A percentile compares a stretch with the other conserved stretches of the same genome.
Evolutionary conservation across 306 rosid genomes (phyloP).

Genomic region (Castanospermum australe): DNA sequence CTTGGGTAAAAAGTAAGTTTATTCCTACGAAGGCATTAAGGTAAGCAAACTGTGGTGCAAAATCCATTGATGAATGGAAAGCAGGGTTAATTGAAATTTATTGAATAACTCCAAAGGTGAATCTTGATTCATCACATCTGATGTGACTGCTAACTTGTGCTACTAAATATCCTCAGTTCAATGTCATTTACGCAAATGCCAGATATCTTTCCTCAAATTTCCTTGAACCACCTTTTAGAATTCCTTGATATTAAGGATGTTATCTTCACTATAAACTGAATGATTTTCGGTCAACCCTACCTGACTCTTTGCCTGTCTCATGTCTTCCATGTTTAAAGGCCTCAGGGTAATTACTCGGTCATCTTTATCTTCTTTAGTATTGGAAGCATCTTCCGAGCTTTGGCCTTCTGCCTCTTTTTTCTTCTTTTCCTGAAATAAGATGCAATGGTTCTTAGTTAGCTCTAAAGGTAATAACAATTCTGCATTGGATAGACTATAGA

Average conservation of each 20-base stretch:
- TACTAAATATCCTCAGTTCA: neutral
- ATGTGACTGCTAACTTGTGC: neutral
- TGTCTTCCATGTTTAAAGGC: conserved; percentile 77
- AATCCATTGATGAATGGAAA: neutral
- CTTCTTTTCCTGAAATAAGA: conserved; percentile 58
- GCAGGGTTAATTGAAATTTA: neutral
- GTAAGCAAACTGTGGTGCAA: neutral
- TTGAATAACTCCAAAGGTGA: neutral
- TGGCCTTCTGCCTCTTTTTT: conserved; percentile 43
- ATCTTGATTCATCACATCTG: neutral
- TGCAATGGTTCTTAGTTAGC: neutral
- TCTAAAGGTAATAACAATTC: neutral
- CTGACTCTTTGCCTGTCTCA: conserved; percentile 82
- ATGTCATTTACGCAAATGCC: neutral
- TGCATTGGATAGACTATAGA: neutral
- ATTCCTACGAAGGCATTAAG: neutral
- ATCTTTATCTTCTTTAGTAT: conserved; percentile 47
- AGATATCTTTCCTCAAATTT: neutral
- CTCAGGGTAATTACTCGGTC: conserved; percentile 56
- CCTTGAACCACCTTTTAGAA: neutral
- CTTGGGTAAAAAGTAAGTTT: neutral
- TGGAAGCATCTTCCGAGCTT: conserved; percentile 45
- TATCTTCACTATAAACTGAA: neutral
- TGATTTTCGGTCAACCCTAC: conserved; percentile 27
- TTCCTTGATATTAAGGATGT: neutral